Base-by-base conservation (phyloP, 2,329 filamentous ascomycete genomes). In the Xylariales sp. region DNA sequence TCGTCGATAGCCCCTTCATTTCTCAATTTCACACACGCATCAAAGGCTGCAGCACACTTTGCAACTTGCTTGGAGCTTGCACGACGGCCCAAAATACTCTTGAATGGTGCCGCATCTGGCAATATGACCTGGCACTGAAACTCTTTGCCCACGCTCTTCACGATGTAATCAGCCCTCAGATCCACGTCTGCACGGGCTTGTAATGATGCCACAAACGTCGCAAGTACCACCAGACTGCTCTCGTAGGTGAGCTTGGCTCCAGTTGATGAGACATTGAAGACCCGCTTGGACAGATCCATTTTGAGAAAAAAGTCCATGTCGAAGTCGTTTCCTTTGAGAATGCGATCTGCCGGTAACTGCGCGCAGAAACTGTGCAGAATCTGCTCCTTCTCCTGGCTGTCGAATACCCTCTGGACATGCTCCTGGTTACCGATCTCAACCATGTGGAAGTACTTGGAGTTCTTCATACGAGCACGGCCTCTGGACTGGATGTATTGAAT, bases 401-500 rank as follows among this genome's bases (percentile, higher is more conserved):
- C 76, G 8, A 69, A 60, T 2, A 87, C 57, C n/a, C 69, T 67
- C 27, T 71, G 62, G 2, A 59, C 51, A 37, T 95, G 85, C 0
- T 68, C 65, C 10, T 60, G 49, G 52, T 95, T 95, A 6, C 74
- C 76, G 1, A 63, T 57, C 57, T 97, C 90, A 3, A 88, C 59
- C 86, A 98, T 90, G 54, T 86, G 87, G 24, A 90, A 76, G 59
- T 91, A 96, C 48, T 77, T 81, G 0, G 93, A 97, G 41, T 84
- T 75, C 1, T 66, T 62, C 53, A 88, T 85, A 28, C 93, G 78
- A 10, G 93, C 93, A 40, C 93, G 79, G 0, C 93, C 93, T 47
- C 88, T 79, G 11, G 90, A 96, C 60, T 98, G 93, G 15, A 97
- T 82, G 57, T 96, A 97, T 56, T 95, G 87, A 39, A 97, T 97